These are phyloP conservation scores for Dioszegia crocea DNA, from an alignment of 768 basidiomycete genomes.

Conservation along the genomic window DNA sequence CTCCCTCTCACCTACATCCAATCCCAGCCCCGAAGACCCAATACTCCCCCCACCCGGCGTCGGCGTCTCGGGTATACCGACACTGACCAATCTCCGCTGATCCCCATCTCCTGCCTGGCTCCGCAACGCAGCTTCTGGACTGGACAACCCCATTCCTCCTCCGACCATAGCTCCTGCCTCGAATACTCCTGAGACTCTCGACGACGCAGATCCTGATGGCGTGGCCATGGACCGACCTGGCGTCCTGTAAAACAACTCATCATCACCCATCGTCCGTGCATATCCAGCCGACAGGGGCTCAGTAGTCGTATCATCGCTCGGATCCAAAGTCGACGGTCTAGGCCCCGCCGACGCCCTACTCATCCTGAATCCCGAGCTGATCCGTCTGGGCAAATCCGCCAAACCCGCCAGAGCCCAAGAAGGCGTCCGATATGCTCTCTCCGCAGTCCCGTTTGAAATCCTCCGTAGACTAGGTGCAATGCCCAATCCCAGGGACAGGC, in stretches of 20 bases:
- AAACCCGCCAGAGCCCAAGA: conserved; percentile 2
- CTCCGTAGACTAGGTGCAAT: background rate
- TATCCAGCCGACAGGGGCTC: background rate
- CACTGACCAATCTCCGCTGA: background rate
- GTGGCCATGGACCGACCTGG: background rate
- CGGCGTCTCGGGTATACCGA: conserved; percentile 8
- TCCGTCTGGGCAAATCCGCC: background rate
- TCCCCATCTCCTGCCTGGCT: too few species aligned
- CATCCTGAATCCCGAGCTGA: background rate
- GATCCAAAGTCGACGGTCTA: too few species aligned
- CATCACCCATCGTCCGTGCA: background rate
- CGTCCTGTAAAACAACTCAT: conserved; percentile 3
- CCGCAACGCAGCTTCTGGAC: too few species aligned
- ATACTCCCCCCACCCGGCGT: conserved; percentile 1
- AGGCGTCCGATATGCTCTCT: conserved; percentile 8
- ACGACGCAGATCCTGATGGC: too few species aligned
- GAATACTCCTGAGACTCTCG: too few species aligned
- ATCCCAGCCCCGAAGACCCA: background rate
- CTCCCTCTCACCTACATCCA: background rate
- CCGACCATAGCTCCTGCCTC: too few species aligned
- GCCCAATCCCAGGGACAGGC: conserved; percentile 4
- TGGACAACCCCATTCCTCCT: too few species aligned
- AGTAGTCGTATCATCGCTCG: background rate
- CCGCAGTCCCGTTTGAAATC: conserved; percentile 5
- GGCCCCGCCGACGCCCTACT: too few species aligned